A percentile compares a stretch with the other conserved stretches of the same genome.
Evolutionary conservation across 83 land plant species (phyloP).

Genomic region (Picea abies): DNA sequence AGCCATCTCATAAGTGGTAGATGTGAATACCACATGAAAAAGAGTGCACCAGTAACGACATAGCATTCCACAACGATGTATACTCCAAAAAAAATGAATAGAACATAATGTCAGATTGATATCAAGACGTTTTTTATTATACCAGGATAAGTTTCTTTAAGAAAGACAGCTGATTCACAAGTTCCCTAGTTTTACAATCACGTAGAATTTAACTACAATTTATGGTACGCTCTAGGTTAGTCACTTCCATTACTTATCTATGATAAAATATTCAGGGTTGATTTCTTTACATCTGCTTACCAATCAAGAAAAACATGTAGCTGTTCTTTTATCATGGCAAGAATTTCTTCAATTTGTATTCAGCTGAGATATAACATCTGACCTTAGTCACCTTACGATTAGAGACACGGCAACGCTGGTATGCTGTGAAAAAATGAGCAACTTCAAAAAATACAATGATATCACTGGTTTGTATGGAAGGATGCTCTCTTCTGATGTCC

Average conservation of each 20-base stretch:
- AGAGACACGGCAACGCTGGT: slow-evolving; percentile 54
- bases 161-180: not conserved
- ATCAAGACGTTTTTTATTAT: not conserved
- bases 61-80: not conserved
- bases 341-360: not conserved
- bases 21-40: not conserved
- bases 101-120: not conserved
- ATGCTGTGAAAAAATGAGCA: slow-evolving; percentile 77
- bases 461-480: slow-evolving; percentile 63
- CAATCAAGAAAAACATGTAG: no score
- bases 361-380: not conserved
- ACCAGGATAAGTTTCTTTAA: not conserved
- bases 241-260: not conserved
- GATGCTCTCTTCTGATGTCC: slow-evolving; percentile 87
- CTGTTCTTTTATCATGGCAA: no score
- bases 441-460: slow-evolving; percentile 77
- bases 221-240: not conserved
- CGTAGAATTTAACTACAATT: not conserved
- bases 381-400: slow-evolving; percentile 19
- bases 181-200: not conserved
- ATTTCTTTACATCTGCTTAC: no score
- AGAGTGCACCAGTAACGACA: not conserved
- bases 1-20: not conserved
- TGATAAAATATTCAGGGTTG: not conserved
- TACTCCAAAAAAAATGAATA: not conserved